Percentiles rank a stretch among this genome's conserved stretches.
Conservation (phyloP, 2,329 filamentous ascomycete species). For the Coniochaeta ligniaria region DNA sequence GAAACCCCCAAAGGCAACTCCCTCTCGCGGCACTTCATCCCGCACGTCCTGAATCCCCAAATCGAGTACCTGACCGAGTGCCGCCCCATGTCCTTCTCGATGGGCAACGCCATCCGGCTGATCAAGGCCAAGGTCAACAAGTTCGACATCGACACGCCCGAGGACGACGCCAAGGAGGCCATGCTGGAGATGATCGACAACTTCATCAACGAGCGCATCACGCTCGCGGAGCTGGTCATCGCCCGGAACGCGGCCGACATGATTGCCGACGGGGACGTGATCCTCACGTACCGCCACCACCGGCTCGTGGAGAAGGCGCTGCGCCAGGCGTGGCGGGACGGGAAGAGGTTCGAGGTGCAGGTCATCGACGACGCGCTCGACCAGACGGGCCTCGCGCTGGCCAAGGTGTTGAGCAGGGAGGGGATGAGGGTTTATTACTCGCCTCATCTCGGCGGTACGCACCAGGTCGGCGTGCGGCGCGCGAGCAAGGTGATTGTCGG, state of each 20-base stretch:
- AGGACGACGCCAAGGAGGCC: constrained; percentile 71
- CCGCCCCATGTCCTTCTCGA: constrained; percentile 90
- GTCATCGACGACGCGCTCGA: constrained; percentile 67
- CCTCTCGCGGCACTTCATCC: constrained; percentile 83
- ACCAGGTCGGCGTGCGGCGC: constrained; percentile 58
- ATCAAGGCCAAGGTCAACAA: constrained; percentile 89
- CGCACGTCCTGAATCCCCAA: constrained; percentile 85
- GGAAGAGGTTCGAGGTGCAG: constrained; percentile 74
- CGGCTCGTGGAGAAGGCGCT: constrained; percentile 80
- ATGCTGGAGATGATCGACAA: constrained; percentile 77
- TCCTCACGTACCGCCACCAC: constrained; percentile 82
- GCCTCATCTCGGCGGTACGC: constrained; percentile 65
- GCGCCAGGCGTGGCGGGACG: constrained; percentile 60
- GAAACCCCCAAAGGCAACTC: constrained; percentile 79
- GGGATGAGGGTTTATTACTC: constrained; percentile 77
- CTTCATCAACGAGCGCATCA: constrained; percentile 87
- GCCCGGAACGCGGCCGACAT: constrained; percentile 66
- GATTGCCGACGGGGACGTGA: constrained; percentile 71
- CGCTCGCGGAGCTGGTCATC: constrained; percentile 79
- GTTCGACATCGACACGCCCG: constrained; percentile 78
- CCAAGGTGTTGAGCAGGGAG: constrained; percentile 57
- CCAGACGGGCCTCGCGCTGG: constrained; percentile 49
- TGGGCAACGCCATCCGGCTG: constrained; percentile 94
- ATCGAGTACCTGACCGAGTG: constrained; percentile 92
- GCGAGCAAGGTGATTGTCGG: constrained; percentile 72